phyloP scores from a whole-genome alignment of 2,329 filamentous ascomycete genomes.

The Cladosporium austrohemisphaericum region DNA sequence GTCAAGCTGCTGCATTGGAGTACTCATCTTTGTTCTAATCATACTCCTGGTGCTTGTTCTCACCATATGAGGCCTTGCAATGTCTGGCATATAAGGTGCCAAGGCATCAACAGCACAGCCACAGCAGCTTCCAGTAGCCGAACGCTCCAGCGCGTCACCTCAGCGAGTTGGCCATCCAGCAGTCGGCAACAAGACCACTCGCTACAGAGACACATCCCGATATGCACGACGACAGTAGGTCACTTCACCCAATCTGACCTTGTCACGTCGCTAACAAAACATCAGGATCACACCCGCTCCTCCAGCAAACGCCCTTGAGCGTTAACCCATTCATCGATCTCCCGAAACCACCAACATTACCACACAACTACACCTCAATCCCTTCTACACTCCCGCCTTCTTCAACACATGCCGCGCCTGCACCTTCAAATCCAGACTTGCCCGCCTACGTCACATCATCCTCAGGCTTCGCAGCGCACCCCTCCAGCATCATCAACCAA shows the following conservation, averaged over 20 bases:
- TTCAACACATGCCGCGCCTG: conserved; percentile 49
- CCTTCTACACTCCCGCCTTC: conserved; percentile 80
- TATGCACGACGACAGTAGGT: conserved; percentile 34
- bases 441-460: conserved; percentile 72
- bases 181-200: conserved; percentile 10
- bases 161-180: not conserved
- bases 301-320: conserved; percentile 87
- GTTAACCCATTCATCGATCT: conserved; percentile 93
- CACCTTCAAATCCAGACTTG: conserved; percentile 37
- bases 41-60: conserved; percentile 77
- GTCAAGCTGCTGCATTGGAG: conserved; percentile 86
- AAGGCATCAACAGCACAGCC: conserved; percentile 17
- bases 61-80: conserved; percentile 47
- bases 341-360: conserved; percentile 82
- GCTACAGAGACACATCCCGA: conserved; percentile 11
- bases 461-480: conserved; percentile 76
- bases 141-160: not conserved
- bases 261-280: conserved; percentile 4
- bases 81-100: no score
- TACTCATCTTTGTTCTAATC: conserved; percentile 85
- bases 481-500: conserved; percentile 77
- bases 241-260: not conserved
- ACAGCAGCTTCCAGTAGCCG: conserved; percentile 17
- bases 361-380: conserved; percentile 90
- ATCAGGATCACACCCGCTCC: conserved; percentile 68